These are phyloP conservation scores for Drechslerella dactyloides DNA, from an alignment of 2,329 filamentous ascomycete species.

Conservation along the genomic window DNA sequence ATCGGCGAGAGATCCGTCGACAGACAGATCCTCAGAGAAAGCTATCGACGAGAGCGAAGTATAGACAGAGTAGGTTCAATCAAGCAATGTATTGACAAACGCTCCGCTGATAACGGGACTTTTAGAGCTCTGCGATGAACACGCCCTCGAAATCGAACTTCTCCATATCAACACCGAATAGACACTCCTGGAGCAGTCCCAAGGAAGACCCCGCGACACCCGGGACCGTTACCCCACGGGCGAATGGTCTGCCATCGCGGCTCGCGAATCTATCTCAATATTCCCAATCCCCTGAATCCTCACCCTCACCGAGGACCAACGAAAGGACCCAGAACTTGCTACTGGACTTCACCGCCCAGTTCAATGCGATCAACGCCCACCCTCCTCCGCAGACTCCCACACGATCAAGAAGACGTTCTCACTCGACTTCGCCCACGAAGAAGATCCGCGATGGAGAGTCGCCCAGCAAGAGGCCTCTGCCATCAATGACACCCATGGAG, in stretches of 20 bases:
- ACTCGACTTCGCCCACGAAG: constrained; percentile 58
- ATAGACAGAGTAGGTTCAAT: constrained; percentile 26
- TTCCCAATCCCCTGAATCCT: constrained; percentile 60
- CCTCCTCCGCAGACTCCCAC: constrained; percentile 62
- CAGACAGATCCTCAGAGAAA: constrained; percentile 48
- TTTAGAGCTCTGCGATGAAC: constrained; percentile 31
- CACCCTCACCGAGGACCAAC: constrained; percentile 63
- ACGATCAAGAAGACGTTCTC: constrained; percentile 61
- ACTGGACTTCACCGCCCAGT: constrained; percentile 85
- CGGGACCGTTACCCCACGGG: constrained; percentile 37
- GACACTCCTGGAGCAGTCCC: constrained; percentile 43
- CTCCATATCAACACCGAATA: constrained; percentile 36
- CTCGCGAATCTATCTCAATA: constrained; percentile 54
- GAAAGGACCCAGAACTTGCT: constrained; percentile 74
- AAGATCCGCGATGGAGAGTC: constrained; percentile 55
- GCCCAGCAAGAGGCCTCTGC: constrained; percentile 31
- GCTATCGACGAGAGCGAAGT: constrained; percentile 43
- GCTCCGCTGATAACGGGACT: constrained; percentile 4
- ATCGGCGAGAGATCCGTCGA: constrained; percentile 40
- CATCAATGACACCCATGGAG: constrained; percentile 53
- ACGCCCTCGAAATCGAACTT: constrained; percentile 41
- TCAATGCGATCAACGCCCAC: constrained; percentile 61
- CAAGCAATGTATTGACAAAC: not conserved
- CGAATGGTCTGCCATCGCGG: constrained; percentile 27
- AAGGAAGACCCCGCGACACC: constrained; percentile 38